These are phyloP conservation scores for Suillus alpinus DNA, from an alignment of 768 basidiomycete genomes.

Conservation along the genomic window DNA sequence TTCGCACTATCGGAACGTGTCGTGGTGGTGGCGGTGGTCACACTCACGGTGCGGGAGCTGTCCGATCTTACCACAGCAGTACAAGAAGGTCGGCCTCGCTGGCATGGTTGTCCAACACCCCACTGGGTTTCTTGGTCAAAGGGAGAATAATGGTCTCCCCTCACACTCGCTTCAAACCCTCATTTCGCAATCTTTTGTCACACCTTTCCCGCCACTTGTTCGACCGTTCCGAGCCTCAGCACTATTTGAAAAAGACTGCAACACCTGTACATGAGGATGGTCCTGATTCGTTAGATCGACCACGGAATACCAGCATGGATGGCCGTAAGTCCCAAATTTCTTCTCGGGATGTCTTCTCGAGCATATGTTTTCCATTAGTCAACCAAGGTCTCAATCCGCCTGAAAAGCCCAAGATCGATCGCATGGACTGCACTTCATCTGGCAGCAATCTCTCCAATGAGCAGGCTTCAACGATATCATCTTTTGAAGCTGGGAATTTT, in stretches of 20 bases:
- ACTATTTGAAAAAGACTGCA: neutral
- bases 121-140: neutral
- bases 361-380: neutral
- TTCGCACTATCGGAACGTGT: neutral
- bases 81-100: neutral
- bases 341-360: neutral
- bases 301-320: neutral
- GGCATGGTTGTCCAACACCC: neutral
- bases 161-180: neutral
- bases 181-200: neutral
- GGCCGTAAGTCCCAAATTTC: neutral
- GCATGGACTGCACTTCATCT: neutral
- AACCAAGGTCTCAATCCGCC: neutral
- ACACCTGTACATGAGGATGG: neutral
- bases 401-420: neutral
- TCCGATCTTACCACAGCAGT: neutral
- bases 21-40: neutral
- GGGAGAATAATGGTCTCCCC: neutral
- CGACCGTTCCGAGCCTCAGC: neutral
- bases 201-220: neutral
- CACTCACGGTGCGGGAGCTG: neutral
- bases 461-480: neutral
- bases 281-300: neutral
- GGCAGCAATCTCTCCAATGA: neutral
- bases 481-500: neutral